Base-by-base conservation (phyloP, 2,329 filamentous ascomycete genomes). In the Fusarium sp. region DNA sequence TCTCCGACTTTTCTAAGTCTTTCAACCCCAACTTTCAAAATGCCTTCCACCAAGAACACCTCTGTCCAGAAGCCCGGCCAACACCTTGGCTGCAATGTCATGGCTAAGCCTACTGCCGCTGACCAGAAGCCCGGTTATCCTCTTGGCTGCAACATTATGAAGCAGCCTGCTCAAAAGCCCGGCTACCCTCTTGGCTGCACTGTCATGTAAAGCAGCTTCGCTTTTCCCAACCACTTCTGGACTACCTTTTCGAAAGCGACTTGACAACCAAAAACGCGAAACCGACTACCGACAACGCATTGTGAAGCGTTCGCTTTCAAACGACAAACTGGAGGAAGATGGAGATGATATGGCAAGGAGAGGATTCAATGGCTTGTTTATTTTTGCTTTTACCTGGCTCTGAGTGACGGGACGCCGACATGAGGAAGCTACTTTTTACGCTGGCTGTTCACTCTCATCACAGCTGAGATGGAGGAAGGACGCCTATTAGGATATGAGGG, bases 141-240 rank as follows among this genome's bases (percentile, higher is more conserved):
- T 27, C 63, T 76, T 24, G 73, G 72, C 27, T 78, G 77, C 69
- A 68, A 47, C 24, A 59, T 77, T 56, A 78, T 78, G 76, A 72
- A 76, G 51, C 78, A 79, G 73, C 76, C 77, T 11, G 45, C 45
- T 16, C 55, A 70, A 49, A 68, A 57, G 22, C 64, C 65, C 20
- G 71, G 72, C 62, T 76, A 75, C 61, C 74, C 71, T 44, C 68
- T 78, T 25, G 75, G 77, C 57, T 81, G 79, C 69, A 72, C 65
- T 30, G 58, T 81, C 73, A 80, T 81, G 79, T 81, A 79, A 78
- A 74, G 34, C 42, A 24, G 16, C 52, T 53, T 40, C 3, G 34
- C 24, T 22, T 52, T 53, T 43, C 52, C 34, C 40, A 40, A 38
- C n/a, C 6, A 46, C 43, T 32, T 45, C 24, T 32, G 54, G 43